Evolutionary conservation across 2,329 filamentous ascomycete genomes (phyloP), one percentile per base, ranked within the genome.

Genomic region (Beauveria pseudobassiana): DNA sequence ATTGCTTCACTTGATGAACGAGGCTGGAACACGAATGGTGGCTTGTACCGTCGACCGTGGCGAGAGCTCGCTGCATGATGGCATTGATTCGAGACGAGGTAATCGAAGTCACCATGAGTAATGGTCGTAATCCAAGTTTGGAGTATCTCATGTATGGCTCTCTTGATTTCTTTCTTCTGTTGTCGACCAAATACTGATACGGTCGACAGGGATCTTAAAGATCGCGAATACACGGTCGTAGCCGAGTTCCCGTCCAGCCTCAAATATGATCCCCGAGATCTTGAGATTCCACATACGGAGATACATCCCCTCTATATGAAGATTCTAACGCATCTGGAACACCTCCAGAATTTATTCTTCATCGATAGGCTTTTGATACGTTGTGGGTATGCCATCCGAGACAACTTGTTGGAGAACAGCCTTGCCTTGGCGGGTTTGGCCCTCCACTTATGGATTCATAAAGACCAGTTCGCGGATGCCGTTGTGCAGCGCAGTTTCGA

Each of bases 281-380:
- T 82, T 1, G 71, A 74, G 12, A 67, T 74, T 8, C 68, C 67
- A 0, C 67, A 70, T 1, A 45, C 71, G 1, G 64, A 72, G 5
- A 63, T 73, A 0, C 64, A 71, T 0, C 67, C 69, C 0, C 63
- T 81, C 0, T 80, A 80, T 57, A 72, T 74, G 5, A 72, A 79
- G 2, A 75, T 82, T 16, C 68, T 85, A 1, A 69, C 82, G 1
- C 74, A 75, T 2, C 73, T 84, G 2, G 76, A 80, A 24, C 78
- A 82, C 51, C 70, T 85, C 0, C 80, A 85, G 48, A 86, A 85
- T 45, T 73, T 82, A 3, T 86, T 87, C 62, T 77, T 87, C 10
- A 72, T 86, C 6, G 81, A 87, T 61, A 75, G 85, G 18, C 75
- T 86, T 0, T 70, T 87, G 9, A 74, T 81, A 24, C 82, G 80